phyloP scores from a whole-genome alignment of 495 filamentous ascomycete species.

The Articulospora tetracladia region DNA sequence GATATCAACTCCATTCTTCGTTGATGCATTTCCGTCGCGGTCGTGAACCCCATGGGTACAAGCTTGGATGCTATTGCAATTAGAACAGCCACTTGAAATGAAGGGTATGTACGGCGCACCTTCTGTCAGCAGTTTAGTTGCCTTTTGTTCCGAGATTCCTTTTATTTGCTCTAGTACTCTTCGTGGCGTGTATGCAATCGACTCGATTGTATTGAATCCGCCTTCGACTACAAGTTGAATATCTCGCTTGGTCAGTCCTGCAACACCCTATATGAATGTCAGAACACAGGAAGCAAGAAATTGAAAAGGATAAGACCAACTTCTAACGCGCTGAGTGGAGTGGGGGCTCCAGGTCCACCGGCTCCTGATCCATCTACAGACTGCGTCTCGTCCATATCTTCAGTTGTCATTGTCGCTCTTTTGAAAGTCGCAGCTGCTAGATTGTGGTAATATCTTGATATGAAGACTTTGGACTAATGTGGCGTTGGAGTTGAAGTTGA shows the following conservation, averaged over 20 bases:
- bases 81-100: neutral
- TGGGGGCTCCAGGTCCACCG: constrained; percentile 88
- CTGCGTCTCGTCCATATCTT: constrained; percentile 26
- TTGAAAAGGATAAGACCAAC: constrained; percentile 39
- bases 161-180: constrained; percentile 89
- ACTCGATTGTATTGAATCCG: constrained; percentile 91
- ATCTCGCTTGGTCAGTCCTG: constrained; percentile 87
- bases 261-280: constrained; percentile 54
- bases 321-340: constrained; percentile 85
- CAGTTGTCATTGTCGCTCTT: constrained; percentile 18
- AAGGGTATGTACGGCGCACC: constrained; percentile 43
- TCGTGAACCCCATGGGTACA: constrained; percentile 98
- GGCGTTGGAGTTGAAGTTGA: neutral
- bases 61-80: constrained; percentile 73
- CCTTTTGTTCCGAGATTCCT: constrained; percentile 95
- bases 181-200: constrained; percentile 90
- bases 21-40: constrained; percentile 98
- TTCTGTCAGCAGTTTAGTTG: constrained; percentile 87
- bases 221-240: constrained; percentile 90
- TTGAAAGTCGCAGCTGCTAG: neutral
- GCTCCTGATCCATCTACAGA: constrained; percentile 40
- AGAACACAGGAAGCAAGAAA: neutral
- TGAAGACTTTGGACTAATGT: neutral
- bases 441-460: neutral
- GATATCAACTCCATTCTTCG: constrained; percentile 94